Base-by-base conservation (phyloP, 2,329 filamentous ascomycete genomes). In the Sporothrix inflata region DNA sequence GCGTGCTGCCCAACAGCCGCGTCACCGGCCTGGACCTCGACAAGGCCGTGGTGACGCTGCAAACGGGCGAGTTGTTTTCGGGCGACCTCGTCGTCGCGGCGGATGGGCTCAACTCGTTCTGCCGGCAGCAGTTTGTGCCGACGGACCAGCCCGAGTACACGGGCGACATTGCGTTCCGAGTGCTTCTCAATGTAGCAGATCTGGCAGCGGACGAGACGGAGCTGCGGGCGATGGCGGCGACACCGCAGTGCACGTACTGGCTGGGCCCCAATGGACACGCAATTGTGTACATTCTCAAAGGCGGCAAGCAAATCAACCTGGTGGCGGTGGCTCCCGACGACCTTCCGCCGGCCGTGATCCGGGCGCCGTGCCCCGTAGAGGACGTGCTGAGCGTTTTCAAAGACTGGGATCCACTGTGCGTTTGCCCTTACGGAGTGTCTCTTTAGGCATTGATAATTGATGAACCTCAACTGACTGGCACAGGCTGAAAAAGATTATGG, bases 201-300 rank as follows among this genome's bases (percentile, higher is more conserved):
- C 40, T 73, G 21, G 30, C 51, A 6, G 57, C 34, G 1, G 45
- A 68, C 34, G 71, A 67, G 16, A 27, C 49, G 6, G 63, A 68
- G 4, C 47, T 71, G 12, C 47, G 21, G 9, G 34, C 45, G 7
- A 21, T 71, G 40, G 47, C 69, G 7, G 45, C 30, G 21, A 71
- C 27, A 14, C 72, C 72, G 14, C 71, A 71, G 38, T 69, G 70
- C 49, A 73, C 71, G n/a, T 73, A 71, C 55, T 73, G 72, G 72
- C 61, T 73, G 4, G 72, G 72, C 24, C 72, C 69, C 7, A 34
- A 27, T 5, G 69, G 69, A 14, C 72, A 71, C 45, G 72, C 72
- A n/a, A 71, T 73, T 27, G 72, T 71, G n/a, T 73, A 73, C 61
- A 61, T 69, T 24, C 72, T 73, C 60, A 71, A 71, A 40, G 72